phyloP scores from a whole-genome alignment of 805 yeast species.

The Starmerella stigmatis region DNA sequence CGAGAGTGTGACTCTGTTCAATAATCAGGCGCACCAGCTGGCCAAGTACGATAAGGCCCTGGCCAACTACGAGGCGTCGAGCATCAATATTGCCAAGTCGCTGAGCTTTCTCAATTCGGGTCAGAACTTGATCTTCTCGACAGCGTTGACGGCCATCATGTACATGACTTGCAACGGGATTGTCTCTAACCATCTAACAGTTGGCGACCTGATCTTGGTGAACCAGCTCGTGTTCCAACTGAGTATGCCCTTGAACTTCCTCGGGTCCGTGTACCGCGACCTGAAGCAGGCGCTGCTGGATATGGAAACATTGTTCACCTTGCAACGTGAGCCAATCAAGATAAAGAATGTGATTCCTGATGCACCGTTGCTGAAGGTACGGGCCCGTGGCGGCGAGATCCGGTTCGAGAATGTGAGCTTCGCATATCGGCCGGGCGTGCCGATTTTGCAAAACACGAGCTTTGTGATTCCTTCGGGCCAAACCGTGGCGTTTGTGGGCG shows the following conservation, averaged over 20 bases:
- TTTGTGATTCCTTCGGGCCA: constrained; percentile 84
- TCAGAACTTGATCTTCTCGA: constrained; percentile 67
- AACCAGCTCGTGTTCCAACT: constrained; percentile 94
- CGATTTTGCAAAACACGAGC: constrained; percentile 67
- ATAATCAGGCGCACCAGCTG: constrained; percentile 75
- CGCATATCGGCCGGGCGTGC: constrained; percentile 83
- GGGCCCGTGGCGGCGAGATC: constrained; percentile 57
- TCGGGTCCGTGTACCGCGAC: constrained; percentile 93
- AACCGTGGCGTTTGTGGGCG: constrained; percentile 91
- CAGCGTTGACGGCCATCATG: constrained; percentile 94
- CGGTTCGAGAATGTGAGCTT: constrained; percentile 83
- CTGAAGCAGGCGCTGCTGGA: constrained; percentile 84
- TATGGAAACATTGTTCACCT: constrained; percentile 86
- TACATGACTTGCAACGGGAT: constrained; percentile 95
- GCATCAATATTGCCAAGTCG: constrained; percentile 66
- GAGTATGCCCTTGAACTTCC: constrained; percentile 84
- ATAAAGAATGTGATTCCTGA: constrained; percentile 47
- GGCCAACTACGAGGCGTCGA: constrained; percentile 57
- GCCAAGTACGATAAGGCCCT: constrained; percentile 69
- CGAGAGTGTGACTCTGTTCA: constrained; percentile 90
- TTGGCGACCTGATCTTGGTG: constrained; percentile 88
- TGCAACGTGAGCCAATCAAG: constrained; percentile 62
- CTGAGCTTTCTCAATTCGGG: constrained; percentile 65
- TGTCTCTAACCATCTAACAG: constrained; percentile 68
- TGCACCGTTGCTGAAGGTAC: constrained; percentile 52